These are phyloP conservation scores for Orbilia quercus DNA, from an alignment of 2,329 filamentous ascomycete genomes.

Conservation along the genomic window DNA sequence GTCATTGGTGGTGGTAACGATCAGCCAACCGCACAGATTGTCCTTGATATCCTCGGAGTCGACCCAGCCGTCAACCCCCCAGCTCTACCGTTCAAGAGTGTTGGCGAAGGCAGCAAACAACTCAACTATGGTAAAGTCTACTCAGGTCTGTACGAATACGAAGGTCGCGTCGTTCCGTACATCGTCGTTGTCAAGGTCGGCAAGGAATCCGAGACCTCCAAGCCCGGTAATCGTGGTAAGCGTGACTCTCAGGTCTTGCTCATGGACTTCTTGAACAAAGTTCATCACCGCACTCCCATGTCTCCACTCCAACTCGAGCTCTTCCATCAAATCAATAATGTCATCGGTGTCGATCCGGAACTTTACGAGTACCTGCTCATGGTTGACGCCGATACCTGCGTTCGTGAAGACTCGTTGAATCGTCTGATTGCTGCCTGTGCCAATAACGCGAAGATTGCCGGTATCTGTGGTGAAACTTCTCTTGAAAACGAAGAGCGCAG, in stretches of 20 bases:
- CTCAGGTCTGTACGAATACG: constrained; percentile 95
- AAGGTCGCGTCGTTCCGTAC: constrained; percentile 88
- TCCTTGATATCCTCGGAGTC: constrained; percentile 95
- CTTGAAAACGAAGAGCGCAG: constrained; percentile 93
- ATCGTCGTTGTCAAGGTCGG: constrained; percentile 96
- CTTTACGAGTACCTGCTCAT: constrained; percentile 97
- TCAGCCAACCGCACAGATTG: constrained; percentile 94
- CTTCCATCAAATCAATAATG: constrained; percentile 99
- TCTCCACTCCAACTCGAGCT: constrained; percentile 95
- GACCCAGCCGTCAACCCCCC: constrained; percentile 97
- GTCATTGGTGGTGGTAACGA: constrained; percentile 97
- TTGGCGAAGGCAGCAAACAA: constrained; percentile 88
- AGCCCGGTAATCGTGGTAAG: constrained; percentile 97
- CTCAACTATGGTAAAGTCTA: constrained; percentile 99
- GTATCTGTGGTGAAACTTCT: constrained; percentile 96
- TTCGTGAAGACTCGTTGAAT: constrained; percentile 90
- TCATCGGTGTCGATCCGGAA: constrained; percentile 97
- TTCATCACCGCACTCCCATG: constrained; percentile 94
- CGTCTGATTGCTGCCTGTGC: constrained; percentile 90
- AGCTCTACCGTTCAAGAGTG: constrained; percentile 90
- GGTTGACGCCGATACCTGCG: constrained; percentile 97
- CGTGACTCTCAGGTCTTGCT: constrained; percentile 96
- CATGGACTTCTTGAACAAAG: constrained; percentile 97
- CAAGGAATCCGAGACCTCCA: constrained; percentile 94
- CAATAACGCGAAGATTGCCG: constrained; percentile 94